phyloP scores from a whole-genome alignment of 495 filamentous ascomycete species.

The Haplographium delicatum region DNA sequence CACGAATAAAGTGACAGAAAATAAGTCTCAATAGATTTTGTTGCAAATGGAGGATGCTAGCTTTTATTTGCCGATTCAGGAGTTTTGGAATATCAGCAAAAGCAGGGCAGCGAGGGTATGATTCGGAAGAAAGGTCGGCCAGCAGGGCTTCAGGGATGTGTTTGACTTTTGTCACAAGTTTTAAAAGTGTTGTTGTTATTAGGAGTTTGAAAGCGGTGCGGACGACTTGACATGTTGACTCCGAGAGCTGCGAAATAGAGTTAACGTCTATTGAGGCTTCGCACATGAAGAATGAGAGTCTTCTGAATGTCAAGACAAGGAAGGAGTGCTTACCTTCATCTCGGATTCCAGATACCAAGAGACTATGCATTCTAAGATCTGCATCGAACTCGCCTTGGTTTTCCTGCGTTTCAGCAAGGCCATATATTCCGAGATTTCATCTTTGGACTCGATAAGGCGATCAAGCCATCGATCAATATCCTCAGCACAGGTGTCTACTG shows the following conservation, averaged over 20 bases:
- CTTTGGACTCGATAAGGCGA: background rate
- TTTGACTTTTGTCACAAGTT: background rate
- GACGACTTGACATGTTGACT: background rate
- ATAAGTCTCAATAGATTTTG: background rate
- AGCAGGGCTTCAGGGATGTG: background rate
- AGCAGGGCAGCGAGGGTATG: background rate
- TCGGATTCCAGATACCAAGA: background rate
- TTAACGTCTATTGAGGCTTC: background rate
- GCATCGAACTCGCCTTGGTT: background rate
- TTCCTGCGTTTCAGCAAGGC: background rate
- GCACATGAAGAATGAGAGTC: background rate
- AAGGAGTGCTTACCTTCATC: background rate
- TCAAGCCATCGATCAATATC: conserved; percentile 5
- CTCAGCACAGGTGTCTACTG: background rate
- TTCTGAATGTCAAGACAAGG: background rate
- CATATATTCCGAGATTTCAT: background rate
- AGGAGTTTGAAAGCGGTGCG: conserved; percentile 2
- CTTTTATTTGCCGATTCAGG: conserved; percentile 6
- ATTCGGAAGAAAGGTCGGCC: background rate
- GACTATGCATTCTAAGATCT: background rate
- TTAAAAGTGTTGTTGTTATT: conserved; percentile 7
- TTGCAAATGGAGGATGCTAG: conserved; percentile 8
- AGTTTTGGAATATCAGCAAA: background rate
- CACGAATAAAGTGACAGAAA: background rate
- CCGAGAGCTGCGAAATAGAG: background rate